Base-by-base conservation (phyloP, 805 yeast species). In the Nadsonia fulvescens region DNA sequence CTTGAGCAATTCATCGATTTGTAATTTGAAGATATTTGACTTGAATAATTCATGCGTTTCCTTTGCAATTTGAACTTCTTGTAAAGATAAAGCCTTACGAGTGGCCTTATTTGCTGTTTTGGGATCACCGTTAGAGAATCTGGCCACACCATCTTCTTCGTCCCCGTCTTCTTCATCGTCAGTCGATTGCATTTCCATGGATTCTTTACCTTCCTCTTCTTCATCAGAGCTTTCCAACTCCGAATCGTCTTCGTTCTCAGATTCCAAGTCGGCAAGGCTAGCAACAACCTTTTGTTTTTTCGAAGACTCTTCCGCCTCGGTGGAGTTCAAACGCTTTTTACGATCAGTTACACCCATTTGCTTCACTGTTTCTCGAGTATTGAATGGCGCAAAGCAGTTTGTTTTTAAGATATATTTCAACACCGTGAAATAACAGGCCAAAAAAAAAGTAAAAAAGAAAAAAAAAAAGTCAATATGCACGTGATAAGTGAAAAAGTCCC, bases 41-140 rank as follows among this genome's bases (percentile, higher is more conserved):
- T 83, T 81, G 67, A 83, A 89, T 23, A 86, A 54, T 47, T 83
- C 95, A 1, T 92, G 89, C 1, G 95, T 78, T 47, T 83, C 95
- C 40, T 93, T 64, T 1, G 94, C 93, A 3, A 76, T 63, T 40
- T 86, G 93, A 23, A 86, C 70, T 32, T 89, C 94, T 38, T 79
- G 83, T 0, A 89, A 70, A 0, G 76, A 30, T 6, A 35, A 11
- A 9, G 29, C 10, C 25, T 19, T 15, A 10, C 23, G 22, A 5
- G 26, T 19, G 16, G 12, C 8, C 9, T 19, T 17, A 4, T 12
- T 10, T 32, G 32, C 8, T 28, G 32, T 14, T 10, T n/a, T n/a
- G n/a, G n/a, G n/a, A n/a, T n/a, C 9, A 18, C 12, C 12, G 12
- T 19, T 15, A 18, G 25, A 26, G 19, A 9, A 7, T 12, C n/a